A percentile compares a stretch with the other conserved stretches of the same genome.
Conservation (phyloP, 345 rosid genomes). For the Syzygium jambos region DNA sequence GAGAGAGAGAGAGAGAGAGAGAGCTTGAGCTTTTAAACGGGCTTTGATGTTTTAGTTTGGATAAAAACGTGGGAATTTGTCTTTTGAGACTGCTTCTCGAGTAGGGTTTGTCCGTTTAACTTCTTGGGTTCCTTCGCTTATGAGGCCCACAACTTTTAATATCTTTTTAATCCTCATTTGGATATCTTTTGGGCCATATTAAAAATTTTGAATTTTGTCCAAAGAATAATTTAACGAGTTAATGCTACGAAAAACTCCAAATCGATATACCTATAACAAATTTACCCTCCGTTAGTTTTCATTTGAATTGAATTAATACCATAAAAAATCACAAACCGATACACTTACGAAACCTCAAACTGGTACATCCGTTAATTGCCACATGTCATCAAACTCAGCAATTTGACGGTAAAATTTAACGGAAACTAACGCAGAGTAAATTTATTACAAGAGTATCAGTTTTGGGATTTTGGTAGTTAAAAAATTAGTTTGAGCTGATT, state of each 20-base stretch:
- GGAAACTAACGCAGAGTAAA: rapidly evolving
- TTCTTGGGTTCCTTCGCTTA: not conserved
- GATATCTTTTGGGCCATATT: not conserved
- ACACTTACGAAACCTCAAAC: too few relatives aligned
- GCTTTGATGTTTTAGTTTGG: not conserved
- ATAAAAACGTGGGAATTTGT: not conserved
- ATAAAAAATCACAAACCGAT: too few relatives aligned
- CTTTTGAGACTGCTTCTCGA: not conserved
- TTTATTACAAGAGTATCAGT: rapidly evolving
- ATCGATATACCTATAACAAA: rapidly evolving
- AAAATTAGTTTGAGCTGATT: too few relatives aligned
- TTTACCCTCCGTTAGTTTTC: rapidly evolving
- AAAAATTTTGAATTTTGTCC: not conserved
- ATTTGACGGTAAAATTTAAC: too few relatives aligned
- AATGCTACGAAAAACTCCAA: rapidly evolving
- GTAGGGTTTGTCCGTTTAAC: not conserved
- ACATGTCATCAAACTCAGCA: too few relatives aligned
- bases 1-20: not conserved
- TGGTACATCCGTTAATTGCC: too few relatives aligned
- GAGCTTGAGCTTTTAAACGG: not conserved
- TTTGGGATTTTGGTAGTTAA: rapidly evolving
- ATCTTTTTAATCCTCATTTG: not conserved
- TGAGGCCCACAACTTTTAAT: not conserved
- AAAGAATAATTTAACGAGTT: too few relatives aligned
- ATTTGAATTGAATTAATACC: rapidly evolving